Conservation (phyloP, 73 alveolate genomes). For the Tetrahymena malaccensis region DNA sequence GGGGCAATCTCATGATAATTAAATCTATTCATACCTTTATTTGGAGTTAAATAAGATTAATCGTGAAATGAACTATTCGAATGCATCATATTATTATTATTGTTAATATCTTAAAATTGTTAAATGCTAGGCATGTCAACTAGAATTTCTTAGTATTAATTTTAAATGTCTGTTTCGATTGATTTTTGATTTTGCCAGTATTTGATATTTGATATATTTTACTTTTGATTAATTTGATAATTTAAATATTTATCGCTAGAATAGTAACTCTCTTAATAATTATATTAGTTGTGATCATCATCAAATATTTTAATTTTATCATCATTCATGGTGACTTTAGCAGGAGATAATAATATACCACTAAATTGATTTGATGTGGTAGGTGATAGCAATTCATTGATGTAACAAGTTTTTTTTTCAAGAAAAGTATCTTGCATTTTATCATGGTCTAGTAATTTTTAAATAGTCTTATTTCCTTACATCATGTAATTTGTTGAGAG, state of each 20-base stretch:
- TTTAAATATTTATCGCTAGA: neutral
- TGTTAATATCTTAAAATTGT: neutral
- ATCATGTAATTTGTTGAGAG: neutral
- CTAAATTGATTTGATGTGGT: neutral
- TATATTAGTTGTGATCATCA: neutral
- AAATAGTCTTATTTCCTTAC: neutral
- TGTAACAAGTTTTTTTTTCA: neutral
- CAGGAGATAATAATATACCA: neutral
- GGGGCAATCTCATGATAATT: too few relatives aligned
- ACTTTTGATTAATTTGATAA: neutral
- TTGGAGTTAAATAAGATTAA: too few relatives aligned
- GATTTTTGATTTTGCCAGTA: neutral
- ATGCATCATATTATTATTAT: neutral
- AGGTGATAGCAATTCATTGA: neutral
- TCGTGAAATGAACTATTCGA: neutral
- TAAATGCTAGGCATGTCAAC: neutral
- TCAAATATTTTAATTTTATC: neutral
- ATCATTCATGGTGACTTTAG: neutral
- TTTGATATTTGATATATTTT: neutral
- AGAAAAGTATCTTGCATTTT: neutral
- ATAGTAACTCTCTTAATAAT: neutral
- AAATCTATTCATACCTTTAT: too few relatives aligned
- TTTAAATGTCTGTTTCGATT: neutral
- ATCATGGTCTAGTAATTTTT: neutral
- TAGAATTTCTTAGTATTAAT: neutral